phyloP scores from a whole-genome alignment of 2,329 filamentous ascomycete genomes.

The Colletotrichum godetiae region DNA sequence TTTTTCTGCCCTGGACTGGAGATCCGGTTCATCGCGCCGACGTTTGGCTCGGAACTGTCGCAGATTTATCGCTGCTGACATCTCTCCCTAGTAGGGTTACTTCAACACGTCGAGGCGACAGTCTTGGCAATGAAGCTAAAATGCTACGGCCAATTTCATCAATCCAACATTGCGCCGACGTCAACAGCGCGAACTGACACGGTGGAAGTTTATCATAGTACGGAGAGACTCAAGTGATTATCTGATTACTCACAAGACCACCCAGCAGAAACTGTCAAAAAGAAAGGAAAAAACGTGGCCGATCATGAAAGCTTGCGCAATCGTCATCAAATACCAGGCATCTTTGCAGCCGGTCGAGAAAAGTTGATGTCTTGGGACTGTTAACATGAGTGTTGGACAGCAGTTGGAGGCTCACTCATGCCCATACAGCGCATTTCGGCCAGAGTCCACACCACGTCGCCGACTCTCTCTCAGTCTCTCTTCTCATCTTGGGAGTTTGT shows the following conservation, averaged over 20 bases:
- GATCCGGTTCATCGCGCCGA: slow-evolving; percentile 12
- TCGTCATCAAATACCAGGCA: neutral
- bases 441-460: neutral
- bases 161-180: neutral
- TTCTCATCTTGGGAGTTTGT: neutral
- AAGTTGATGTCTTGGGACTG: neutral
- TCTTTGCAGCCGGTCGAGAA: slow-evolving; percentile 7
- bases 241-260: neutral
- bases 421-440: neutral
- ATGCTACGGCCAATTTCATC: neutral
- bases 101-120: neutral
- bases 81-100: neutral
- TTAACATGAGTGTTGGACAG: neutral
- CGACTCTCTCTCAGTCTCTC: neutral
- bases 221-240: neutral
- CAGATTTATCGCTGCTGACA: slow-evolving; percentile 3
- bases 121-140: neutral
- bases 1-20: neutral
- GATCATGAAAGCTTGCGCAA: slow-evolving; percentile 3
- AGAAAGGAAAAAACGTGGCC: neutral
- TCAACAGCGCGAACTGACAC: neutral
- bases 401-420: neutral
- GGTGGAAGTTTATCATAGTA: neutral
- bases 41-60: slow-evolving; percentile 1
- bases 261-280: neutral